These are phyloP conservation scores for Botrytis squamosa DNA, from an alignment of 2,329 filamentous ascomycete species.

Conservation along the genomic window DNA sequence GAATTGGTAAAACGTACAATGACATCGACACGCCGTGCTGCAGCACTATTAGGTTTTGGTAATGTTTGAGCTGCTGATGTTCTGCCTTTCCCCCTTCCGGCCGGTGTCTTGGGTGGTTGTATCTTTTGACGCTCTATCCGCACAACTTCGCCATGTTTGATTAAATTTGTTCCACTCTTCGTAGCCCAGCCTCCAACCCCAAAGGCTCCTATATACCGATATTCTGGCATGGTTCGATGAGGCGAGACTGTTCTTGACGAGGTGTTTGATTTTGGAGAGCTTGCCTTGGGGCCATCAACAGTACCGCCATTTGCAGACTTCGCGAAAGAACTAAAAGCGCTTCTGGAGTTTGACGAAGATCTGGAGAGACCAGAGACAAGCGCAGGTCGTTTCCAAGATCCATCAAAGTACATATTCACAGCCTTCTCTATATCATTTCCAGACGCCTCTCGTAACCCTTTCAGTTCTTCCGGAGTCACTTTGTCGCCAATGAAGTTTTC, in stretches of 20 bases:
- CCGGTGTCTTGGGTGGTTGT: conserved; percentile 53
- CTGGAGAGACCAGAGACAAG: conserved; percentile 8
- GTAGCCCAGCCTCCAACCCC: conserved; percentile 92
- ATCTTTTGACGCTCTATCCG: conserved; percentile 83
- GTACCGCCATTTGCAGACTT: conserved; percentile 20
- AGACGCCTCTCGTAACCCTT: conserved; percentile 53
- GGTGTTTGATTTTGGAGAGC: not conserved
- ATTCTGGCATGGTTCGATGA: conserved; percentile 47
- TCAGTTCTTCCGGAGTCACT: conserved; percentile 49
- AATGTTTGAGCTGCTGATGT: conserved; percentile 31
- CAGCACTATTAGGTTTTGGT: conserved; percentile 42
- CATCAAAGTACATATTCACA: conserved; percentile 69
- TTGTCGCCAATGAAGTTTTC: conserved; percentile 60
- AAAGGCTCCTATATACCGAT: conserved; percentile 85
- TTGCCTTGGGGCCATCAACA: not conserved
- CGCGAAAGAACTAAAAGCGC: conserved; percentile 33
- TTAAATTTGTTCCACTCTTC: conserved; percentile 69
- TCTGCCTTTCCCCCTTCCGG: conserved; percentile 47
- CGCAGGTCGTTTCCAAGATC: conserved; percentile 54
- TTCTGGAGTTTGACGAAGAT: conserved; percentile 21
- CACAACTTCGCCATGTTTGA: conserved; percentile 81
- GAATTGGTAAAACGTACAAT: conserved; percentile 87
- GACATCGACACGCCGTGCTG: conserved; percentile 72
- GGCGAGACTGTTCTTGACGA: conserved; percentile 39
- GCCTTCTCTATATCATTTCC: conserved; percentile 59